Evolutionary conservation across 768 basidiomycete species (phyloP).

Genomic region (Rhodosporidiobolus sp.): DNA sequence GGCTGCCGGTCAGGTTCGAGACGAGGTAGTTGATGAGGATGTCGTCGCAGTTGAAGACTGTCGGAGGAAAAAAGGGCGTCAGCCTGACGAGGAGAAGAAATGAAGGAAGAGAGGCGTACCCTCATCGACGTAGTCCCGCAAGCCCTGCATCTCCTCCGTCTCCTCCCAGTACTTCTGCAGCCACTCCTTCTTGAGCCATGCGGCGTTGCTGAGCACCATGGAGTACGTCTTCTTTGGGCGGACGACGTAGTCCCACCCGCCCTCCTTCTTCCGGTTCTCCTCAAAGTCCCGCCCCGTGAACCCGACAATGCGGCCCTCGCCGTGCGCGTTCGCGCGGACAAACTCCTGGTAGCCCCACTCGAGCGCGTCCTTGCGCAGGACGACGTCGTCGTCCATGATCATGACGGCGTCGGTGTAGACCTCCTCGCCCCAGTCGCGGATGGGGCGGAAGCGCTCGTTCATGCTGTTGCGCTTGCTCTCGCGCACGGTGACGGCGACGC

Average conservation of each 20-base stretch:
- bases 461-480: conserved; percentile 34
- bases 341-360: conserved; percentile 40
- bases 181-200: conserved; percentile 35
- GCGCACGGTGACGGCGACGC: conserved; percentile 30
- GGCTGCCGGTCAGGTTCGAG: conserved; percentile 33
- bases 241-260: conserved; percentile 21
- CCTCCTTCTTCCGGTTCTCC: not conserved
- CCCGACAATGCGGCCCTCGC: conserved; percentile 33
- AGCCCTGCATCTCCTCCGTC: conserved; percentile 8
- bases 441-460: conserved; percentile 40
- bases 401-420: conserved; percentile 34
- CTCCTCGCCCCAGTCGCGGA: conserved; percentile 24
- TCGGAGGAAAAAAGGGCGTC: not conserved
- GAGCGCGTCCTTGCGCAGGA: conserved; percentile 25
- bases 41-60: conserved; percentile 44
- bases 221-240: conserved; percentile 29
- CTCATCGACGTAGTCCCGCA: conserved; percentile 36
- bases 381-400: conserved; percentile 42
- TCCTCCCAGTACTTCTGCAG: conserved; percentile 37
- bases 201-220: conserved; percentile 40
- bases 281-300: conserved; percentile 35
- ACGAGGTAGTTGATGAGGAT: conserved; percentile 42
- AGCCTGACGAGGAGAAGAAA: not conserved
- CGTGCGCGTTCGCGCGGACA: conserved; percentile 5
- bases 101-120: conserved; percentile 14